Base-by-base conservation (phyloP, 2,329 filamentous ascomycete genomes). In the Alternaria novae-zelandiae region DNA sequence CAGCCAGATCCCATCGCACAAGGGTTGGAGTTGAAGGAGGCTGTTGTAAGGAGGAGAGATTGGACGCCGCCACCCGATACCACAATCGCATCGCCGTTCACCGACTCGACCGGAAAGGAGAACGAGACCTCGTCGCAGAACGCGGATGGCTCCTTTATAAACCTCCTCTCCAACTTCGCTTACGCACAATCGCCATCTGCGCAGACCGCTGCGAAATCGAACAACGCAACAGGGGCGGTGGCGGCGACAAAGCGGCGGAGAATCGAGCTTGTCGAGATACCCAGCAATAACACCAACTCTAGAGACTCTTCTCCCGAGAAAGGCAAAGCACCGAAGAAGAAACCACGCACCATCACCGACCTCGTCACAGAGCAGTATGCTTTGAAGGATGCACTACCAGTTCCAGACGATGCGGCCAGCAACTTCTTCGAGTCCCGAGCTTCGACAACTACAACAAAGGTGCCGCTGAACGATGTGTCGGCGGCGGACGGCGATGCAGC, bases 1-100 rank as follows among this genome's bases (percentile, higher is more conserved):
- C 63, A 57, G n/a, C 54, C 59, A 30, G 61, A 65, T 43, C 45
- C 45, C 15, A 9, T 60, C 13, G n/a, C 62, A 13, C 45, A 70
- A 13, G 59, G 64, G 2, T 51, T 78, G 6, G 70, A 76, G 3
- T 54, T 79, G 4, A 74, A 78, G 20, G 70, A 73, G 54, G 79
- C 77, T 2, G 66, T 77, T 3, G 54, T 62, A 4, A 68, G 80
- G 59, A 69, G 78, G 53, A 70, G 66, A 23, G 71, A 78, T 56
- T 81, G 79, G 80, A 81, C 80, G 20, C 80, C 79, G 6, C 64
- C 74, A 4, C 70, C 56, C 44, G 74, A 81, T 23, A 79, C 78
- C 0, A 28, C 51, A 12, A 50, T 57, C 12, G 21, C 59, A 25
- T 64, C 63, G 32, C 59, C 64, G 13, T 60, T 66, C 13, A 69